phyloP scores from a whole-genome alignment of 2,329 filamentous ascomycete species.

The Colletotrichum caudatum region DNA sequence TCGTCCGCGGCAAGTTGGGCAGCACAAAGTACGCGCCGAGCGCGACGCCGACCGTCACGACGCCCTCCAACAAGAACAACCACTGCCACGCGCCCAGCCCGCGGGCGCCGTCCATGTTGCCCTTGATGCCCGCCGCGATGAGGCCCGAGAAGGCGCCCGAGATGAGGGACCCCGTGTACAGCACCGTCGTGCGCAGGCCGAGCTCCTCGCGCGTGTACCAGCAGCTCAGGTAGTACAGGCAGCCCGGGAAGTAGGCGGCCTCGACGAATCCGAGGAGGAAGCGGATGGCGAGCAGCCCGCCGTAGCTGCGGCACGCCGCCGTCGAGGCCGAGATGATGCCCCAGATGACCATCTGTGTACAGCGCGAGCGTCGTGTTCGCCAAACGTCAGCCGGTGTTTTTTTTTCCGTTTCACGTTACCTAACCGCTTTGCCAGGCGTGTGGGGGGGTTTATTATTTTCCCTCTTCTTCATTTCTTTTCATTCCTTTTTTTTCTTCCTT shows the following conservation, averaged over 20 bases:
- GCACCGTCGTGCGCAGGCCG: constrained; percentile 71
- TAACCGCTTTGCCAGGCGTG: no score
- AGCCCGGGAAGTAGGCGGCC: constrained; percentile 51
- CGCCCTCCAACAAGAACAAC: constrained; percentile 79
- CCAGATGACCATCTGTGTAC: constrained; percentile 54
- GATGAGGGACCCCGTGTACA: constrained; percentile 77
- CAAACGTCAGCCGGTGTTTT: not conserved
- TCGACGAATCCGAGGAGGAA: constrained; percentile 46
- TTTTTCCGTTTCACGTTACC: no score
- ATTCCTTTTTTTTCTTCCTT: accelerated
- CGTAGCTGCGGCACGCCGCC: constrained; percentile 50
- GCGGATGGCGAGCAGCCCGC: constrained; percentile 51
- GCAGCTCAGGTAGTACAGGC: constrained; percentile 71
- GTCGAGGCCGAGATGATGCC: constrained; percentile 59
- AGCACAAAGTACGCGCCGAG: constrained; percentile 69
- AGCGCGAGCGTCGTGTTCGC: not conserved
- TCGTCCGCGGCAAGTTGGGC: constrained; percentile 70
- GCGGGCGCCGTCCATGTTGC: constrained; percentile 69
- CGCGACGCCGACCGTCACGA: constrained; percentile 72
- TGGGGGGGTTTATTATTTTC: no score
- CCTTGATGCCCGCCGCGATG: constrained; percentile 73
- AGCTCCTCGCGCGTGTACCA: constrained; percentile 81
- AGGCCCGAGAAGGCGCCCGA: constrained; percentile 79
- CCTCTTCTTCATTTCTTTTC: no score
- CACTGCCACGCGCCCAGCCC: constrained; percentile 74